Conservation (phyloP, 2,329 filamentous ascomycete genomes). For the Pseudogymnoascus sp. region DNA sequence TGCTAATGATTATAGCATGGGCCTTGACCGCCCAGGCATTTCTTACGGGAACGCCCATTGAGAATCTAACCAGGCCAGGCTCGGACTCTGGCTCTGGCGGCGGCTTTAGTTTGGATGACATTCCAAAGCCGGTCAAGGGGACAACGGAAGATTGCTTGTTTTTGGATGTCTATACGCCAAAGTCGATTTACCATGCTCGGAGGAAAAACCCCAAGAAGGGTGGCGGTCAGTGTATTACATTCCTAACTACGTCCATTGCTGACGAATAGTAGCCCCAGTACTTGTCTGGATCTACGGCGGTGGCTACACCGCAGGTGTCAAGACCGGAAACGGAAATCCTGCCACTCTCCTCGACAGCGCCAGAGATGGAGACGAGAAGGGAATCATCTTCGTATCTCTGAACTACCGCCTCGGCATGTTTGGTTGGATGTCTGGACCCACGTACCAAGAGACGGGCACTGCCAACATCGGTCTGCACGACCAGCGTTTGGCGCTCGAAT, state of each 20-base stretch:
- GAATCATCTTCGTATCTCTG: constrained; percentile 29
- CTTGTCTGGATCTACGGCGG: constrained; percentile 44
- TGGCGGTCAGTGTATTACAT: constrained; percentile 13
- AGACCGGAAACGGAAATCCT: constrained; percentile 30
- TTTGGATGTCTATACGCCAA: constrained; percentile 38
- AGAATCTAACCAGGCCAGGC: neutral
- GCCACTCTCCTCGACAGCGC: constrained; percentile 31
- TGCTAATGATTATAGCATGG: constrained; percentile 9
- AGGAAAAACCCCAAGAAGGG: neutral
- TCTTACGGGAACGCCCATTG: constrained; percentile 11
- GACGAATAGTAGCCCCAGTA: constrained; percentile 31
- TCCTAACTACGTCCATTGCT: neutral
- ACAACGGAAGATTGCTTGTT: constrained; percentile 38
- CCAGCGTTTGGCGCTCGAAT: constrained; percentile 47
- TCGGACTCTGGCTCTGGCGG: neutral
- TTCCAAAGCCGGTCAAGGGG: constrained; percentile 13
- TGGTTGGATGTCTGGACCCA: constrained; percentile 32
- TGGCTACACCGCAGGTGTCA: constrained; percentile 35
- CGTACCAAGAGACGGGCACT: constrained; percentile 33
- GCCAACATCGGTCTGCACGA: constrained; percentile 44
- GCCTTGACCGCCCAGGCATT: constrained; percentile 19
- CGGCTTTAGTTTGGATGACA: constrained; percentile 9
- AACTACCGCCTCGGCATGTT: constrained; percentile 30
- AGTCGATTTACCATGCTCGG: constrained; percentile 27
- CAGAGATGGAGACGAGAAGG: constrained; percentile 26